Conservation (phyloP, 768 basidiomycete genomes). For the Mycena vitilis region DNA sequence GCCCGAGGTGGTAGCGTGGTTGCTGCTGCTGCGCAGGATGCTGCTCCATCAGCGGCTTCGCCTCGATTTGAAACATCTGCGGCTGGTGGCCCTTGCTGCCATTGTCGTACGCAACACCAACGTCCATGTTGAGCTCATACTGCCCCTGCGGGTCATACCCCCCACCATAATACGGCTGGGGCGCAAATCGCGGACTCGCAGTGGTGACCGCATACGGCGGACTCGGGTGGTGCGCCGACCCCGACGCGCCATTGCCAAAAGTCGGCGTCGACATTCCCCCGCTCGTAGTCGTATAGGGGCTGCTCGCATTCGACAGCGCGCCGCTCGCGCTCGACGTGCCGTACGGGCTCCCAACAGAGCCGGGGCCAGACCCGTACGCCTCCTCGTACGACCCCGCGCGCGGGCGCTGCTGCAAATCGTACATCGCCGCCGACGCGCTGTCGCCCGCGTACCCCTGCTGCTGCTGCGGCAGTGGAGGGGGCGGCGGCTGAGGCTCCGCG, state of each 20-base stretch:
- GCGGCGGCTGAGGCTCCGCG: constrained; percentile 4
- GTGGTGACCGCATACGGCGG: constrained; percentile 35
- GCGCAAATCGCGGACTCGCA: constrained; percentile 12
- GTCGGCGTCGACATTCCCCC: constrained; percentile 46
- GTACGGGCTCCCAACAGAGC: constrained; percentile 41
- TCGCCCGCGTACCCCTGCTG: constrained; percentile 29
- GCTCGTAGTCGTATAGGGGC: constrained; percentile 43
- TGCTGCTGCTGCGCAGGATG: constrained; percentile 35
- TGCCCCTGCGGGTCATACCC: constrained; percentile 25
- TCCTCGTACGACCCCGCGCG: constrained; percentile 40
- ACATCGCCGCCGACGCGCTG: constrained; percentile 31
- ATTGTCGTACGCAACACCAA: neutral
- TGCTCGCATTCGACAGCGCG: constrained; percentile 42
- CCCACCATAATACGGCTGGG: constrained; percentile 29
- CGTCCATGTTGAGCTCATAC: constrained; percentile 30
- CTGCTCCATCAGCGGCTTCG: constrained; percentile 43
- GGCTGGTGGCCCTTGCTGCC: constrained; percentile 14
- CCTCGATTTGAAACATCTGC: constrained; percentile 40
- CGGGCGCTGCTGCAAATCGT: constrained; percentile 34
- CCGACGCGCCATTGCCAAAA: constrained; percentile 29
- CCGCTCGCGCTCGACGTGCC: constrained; percentile 39
- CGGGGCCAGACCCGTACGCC: constrained; percentile 20
- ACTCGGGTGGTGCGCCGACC: constrained; percentile 35
- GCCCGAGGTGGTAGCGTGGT: constrained; percentile 21
- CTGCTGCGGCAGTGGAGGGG: constrained; percentile 10